Conservation (phyloP, 441 rosid genomes). For the Populus trichocarpa region DNA sequence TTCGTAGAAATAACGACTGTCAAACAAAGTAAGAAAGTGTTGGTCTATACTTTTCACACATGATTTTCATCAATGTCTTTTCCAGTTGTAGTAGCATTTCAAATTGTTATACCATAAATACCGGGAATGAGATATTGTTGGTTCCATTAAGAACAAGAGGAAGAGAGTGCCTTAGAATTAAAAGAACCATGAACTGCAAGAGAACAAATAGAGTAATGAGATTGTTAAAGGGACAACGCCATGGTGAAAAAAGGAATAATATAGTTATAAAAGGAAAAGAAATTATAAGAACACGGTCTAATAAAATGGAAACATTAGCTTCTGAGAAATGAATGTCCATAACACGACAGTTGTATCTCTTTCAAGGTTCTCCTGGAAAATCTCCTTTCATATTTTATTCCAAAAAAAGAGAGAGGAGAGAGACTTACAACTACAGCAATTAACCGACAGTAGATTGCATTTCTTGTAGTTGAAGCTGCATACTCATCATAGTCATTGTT, state of each 20-base stretch:
- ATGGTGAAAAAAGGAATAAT: background rate
- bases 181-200: constrained; percentile 80
- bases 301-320: background rate
- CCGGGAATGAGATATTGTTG: constrained; percentile 47
- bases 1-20: constrained; percentile 65
- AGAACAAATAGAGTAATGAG: constrained; percentile 8
- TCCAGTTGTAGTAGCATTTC: background rate
- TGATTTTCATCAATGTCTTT: background rate
- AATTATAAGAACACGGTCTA: background rate
- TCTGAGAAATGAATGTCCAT: background rate
- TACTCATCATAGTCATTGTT: constrained; percentile 41
- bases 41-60: background rate
- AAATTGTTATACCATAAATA: constrained; percentile 43
- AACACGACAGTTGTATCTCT: background rate
- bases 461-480: constrained; percentile 52
- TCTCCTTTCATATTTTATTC: background rate
- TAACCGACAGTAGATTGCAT: constrained; percentile 55
- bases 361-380: background rate
- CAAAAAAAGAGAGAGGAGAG: background rate
- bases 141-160: constrained; percentile 51
- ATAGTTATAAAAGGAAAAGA: too few species aligned
- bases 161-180: constrained; percentile 71
- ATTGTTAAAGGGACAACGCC: background rate
- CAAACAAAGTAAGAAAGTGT: background rate
- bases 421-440: constrained; percentile 57